A percentile compares a stretch with the other conserved stretches of the same genome.
phyloP scores from a whole-genome alignment of 139 green algal species.

The Raphidocelis subcapitata region DNA sequence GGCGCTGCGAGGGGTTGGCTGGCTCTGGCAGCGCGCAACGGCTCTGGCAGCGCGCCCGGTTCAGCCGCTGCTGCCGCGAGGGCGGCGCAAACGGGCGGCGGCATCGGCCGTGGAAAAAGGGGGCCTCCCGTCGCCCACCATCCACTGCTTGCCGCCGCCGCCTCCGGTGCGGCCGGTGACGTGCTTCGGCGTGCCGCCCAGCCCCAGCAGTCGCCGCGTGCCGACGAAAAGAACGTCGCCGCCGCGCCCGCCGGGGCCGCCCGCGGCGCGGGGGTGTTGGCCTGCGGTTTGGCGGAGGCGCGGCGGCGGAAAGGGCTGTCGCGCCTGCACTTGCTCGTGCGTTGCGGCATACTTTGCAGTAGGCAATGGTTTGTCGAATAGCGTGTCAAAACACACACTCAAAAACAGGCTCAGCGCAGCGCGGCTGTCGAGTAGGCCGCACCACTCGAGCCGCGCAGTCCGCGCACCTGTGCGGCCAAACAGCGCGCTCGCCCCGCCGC shows the following conservation, averaged over 20 bases:
- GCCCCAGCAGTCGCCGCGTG: conserved; percentile 5
- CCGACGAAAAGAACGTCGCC: conserved; percentile 27
- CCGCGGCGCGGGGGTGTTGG: conserved; percentile 16
- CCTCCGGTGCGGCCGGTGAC: conserved; percentile 1
- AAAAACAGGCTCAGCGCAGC: too few species aligned
- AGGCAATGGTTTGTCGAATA: too few species aligned
- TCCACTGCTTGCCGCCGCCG: conserved; percentile 28
- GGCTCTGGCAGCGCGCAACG: too few species aligned
- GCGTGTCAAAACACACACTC: too few species aligned
- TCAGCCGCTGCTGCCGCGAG: not conserved
- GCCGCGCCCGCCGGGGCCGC: conserved; percentile 19
- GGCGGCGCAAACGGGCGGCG: too few species aligned
- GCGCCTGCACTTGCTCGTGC: not conserved
- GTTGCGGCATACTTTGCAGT: conserved; percentile 21
- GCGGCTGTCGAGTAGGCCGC: too few species aligned
- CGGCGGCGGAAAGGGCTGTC: not conserved
- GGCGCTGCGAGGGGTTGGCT: too few species aligned
- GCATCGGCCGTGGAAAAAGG: too few species aligned
- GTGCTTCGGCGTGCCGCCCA: conserved; percentile 15
- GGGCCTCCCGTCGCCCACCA: conserved; percentile 8
- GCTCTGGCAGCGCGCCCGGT: too few species aligned
- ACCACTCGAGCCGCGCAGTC: too few species aligned
- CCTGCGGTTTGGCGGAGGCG: not conserved
- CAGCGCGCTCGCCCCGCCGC: conserved; percentile 9
- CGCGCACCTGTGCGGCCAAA: conserved; percentile 27